Percentiles rank a stretch among this genome's conserved stretches.
These are phyloP conservation scores for Hirsutella rhossiliensis DNA, from an alignment of 2,329 filamentous ascomycete genomes.

Conservation along the genomic window DNA sequence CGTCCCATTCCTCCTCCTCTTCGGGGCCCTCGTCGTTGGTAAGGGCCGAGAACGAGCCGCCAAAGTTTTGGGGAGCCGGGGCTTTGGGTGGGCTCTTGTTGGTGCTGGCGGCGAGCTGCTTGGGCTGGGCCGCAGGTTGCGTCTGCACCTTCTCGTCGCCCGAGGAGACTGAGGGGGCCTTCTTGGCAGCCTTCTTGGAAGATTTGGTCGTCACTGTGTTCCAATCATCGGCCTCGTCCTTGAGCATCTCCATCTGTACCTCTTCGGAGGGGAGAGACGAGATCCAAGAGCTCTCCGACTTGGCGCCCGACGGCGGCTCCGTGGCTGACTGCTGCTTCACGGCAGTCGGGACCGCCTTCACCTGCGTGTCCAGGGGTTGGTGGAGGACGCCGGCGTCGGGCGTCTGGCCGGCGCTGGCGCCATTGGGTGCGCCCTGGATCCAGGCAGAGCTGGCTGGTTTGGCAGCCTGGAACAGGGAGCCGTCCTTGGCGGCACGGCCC, in stretches of 20 bases:
- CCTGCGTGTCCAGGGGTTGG: constrained; percentile 47
- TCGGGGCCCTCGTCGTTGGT: constrained; percentile 27
- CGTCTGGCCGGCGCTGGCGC: constrained; percentile 17
- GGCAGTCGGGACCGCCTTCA: constrained; percentile 19
- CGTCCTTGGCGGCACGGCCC: constrained; percentile 73
- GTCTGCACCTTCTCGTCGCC: constrained; percentile 19
- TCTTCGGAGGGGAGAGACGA: constrained; percentile 46
- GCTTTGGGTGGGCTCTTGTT: constrained; percentile 16
- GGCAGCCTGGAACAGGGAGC: constrained; percentile 44
- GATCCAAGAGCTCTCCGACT: constrained; percentile 31
- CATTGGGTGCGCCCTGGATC: constrained; percentile 24
- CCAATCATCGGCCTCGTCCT: constrained; percentile 42
- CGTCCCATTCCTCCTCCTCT: constrained; percentile 40
- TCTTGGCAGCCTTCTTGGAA: constrained; percentile 29
- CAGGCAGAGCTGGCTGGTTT: constrained; percentile 30
- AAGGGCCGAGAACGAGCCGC: constrained; percentile 37
- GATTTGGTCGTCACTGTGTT: constrained; percentile 42
- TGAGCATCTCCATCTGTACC: constrained; percentile 47
- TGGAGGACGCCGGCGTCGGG: constrained; percentile 21
- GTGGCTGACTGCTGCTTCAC: constrained; percentile 17
- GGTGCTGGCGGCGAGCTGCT: constrained; percentile 14
- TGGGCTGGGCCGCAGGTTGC: constrained; percentile 17
- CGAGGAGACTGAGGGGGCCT: constrained; percentile 17
- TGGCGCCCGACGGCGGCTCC: constrained; percentile 17
- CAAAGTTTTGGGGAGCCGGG: constrained; percentile 23